Evolutionary conservation across 306 rosid genomes (phyloP).

Genomic region (Castanopsis chinensis): DNA sequence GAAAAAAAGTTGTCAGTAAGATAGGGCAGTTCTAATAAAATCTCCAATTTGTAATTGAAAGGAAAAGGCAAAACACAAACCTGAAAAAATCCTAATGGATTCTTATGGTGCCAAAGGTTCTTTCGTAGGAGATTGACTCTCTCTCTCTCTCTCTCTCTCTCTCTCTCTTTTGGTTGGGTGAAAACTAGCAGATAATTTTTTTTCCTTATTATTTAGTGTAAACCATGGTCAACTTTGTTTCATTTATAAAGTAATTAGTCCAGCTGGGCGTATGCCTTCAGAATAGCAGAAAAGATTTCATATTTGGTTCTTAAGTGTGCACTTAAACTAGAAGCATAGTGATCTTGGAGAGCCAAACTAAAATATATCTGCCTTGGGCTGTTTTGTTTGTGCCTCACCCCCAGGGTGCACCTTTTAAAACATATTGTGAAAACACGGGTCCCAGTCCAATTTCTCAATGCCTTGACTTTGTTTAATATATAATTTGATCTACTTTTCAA

Average conservation of each 20-base stretch:
- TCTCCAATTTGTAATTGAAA: not conserved
- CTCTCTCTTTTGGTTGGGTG: not conserved
- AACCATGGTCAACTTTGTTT: not conserved
- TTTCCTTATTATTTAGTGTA: not conserved
- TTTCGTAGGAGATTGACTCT: not conserved
- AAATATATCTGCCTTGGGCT: not conserved
- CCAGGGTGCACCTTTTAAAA: not conserved
- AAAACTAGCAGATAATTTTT: not conserved
- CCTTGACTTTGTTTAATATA: not conserved
- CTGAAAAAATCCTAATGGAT: not conserved
- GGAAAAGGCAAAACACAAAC: not conserved
- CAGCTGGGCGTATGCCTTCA: not conserved
- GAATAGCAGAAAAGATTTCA: not conserved
- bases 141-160: no score
- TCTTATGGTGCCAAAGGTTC: not conserved
- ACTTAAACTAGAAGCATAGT: not conserved
- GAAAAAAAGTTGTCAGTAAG: not conserved
- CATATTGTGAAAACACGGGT: not conserved
- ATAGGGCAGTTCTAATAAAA: not conserved
- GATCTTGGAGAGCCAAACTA: not conserved
- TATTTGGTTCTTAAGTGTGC: not conserved
- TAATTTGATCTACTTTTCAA: not conserved
- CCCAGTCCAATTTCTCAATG: not conserved
- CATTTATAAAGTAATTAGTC: not conserved
- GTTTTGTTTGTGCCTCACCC: not conserved